phyloP scores from a whole-genome alignment of 305 asterid species.

The Fraxinus nigra region DNA sequence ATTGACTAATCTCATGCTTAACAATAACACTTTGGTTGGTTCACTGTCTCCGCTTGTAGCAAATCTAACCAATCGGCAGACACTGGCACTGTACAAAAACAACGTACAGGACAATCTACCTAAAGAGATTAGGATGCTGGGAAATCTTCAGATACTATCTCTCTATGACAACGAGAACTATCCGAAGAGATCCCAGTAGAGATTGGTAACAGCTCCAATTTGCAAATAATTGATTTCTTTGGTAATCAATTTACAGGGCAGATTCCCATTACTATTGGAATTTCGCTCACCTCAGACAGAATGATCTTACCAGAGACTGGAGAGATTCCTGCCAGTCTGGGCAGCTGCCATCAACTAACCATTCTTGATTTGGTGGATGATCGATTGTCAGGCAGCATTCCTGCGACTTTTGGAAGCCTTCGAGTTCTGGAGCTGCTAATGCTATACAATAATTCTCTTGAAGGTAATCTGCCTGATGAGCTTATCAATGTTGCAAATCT shows the following conservation, averaged over 20 bases:
- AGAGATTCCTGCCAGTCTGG: conserved; percentile 67
- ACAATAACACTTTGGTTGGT: conserved; percentile 71
- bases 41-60: conserved; percentile 51
- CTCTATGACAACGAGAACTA: conserved; percentile 73
- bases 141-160: conserved; percentile 53
- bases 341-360: conserved; percentile 55
- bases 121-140: conserved; percentile 69
- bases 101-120: conserved; percentile 54
- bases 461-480: conserved; percentile 60
- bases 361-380: conserved; percentile 83
- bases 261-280: conserved; percentile 67
- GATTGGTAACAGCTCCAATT: conserved; percentile 70
- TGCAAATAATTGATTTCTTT: conserved; percentile 74
- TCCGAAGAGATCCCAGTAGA: conserved; percentile 74
- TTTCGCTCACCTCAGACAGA: conserved; percentile 77
- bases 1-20: conserved; percentile 69
- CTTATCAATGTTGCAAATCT: conserved; percentile 53
- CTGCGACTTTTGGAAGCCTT: conserved; percentile 58
- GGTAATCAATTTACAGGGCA: conserved; percentile 66
- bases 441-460: conserved; percentile 83
- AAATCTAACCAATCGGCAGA: conserved; percentile 64
- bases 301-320: conserved; percentile 54
- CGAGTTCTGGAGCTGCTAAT: conserved; percentile 58
- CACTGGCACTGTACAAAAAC: conserved; percentile 64
- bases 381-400: conserved; percentile 57